phyloP scores from a whole-genome alignment of 352 stramenopile genomes.

The Blastocystis sp. region DNA sequence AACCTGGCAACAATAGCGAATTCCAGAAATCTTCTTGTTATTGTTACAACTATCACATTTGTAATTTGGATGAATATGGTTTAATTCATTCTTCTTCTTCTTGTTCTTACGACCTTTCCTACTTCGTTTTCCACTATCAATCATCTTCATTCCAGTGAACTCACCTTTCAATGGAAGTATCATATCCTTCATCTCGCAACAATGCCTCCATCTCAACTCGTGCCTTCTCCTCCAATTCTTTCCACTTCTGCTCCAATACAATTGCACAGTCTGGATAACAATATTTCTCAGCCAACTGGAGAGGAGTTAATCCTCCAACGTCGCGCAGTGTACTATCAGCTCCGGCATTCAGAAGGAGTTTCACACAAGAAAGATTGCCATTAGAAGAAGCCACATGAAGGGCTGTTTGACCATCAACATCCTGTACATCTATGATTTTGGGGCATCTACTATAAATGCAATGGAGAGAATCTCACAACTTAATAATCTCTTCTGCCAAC shows the following conservation, averaged over 20 bases:
- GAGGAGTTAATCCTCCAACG: conserved; percentile 45
- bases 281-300: conserved; percentile 51
- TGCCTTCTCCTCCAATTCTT: conserved; percentile 46
- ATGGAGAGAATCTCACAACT: background rate
- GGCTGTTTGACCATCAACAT: conserved; percentile 47
- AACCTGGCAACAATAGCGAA: conserved; percentile 45
- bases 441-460: background rate
- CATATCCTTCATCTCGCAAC: conserved; percentile 27
- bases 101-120: conserved; percentile 43
- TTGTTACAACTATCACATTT: conserved; percentile 6
- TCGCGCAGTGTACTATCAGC: conserved; percentile 55
- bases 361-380: conserved; percentile 51
- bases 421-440: conserved; percentile 57
- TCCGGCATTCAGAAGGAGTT: conserved; percentile 35
- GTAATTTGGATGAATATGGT: background rate
- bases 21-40: background rate
- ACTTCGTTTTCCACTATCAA: background rate
- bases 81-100: conserved; percentile 10
- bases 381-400: conserved; percentile 32
- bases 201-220: conserved; percentile 40
- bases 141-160: background rate
- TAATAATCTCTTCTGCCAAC: conserved; percentile 17
- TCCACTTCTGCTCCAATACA: conserved; percentile 48
- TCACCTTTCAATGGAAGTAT: background rate
- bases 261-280: conserved; percentile 35